Evolutionary conservation across 225 moss, liverwort and hornwort genomes (phyloP), one percentile per base, ranked within the genome.

Genomic region (Asterella californica): DNA sequence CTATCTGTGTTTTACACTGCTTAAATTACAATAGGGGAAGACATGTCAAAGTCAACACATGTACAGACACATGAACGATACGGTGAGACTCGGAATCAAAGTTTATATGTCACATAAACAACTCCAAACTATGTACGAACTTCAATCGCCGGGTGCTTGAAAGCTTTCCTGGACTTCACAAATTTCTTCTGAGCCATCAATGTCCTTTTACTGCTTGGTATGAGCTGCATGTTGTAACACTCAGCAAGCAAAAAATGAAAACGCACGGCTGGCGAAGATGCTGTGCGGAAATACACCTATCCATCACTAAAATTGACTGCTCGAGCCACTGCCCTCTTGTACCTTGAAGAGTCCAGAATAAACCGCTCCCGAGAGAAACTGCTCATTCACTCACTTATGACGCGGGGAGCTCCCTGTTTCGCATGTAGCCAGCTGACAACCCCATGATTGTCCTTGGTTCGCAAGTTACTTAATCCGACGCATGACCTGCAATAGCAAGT

Each of bases 321-420:
- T 52, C 68, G 70, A 68, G 81, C 84, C 81, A 81, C 57, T 60
- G 67, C 68, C 69, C 74, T 70, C 66, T 55, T 50, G 77, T 81
- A 81, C 84, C 84, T 84, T 84, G 81, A 81, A 81, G 80, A 74
- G 75, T 81, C 81, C 81, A 78, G 78, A 68, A 81, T 45, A 67
- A 22, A 78, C 74, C 49, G 70, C 69, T 75, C 78, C 81, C 61
- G 47, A 46, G 46, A 79, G 81, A 47, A 67, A 70, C 72, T 62
- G 78, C 59, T 78, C 78, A 73, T 72, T 65, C 71, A 73, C 68
- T 81, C 63, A 79, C 48, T 64, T 69, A n/a, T 24, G 22, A 48
- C 77, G 47, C 27, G 66, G 59, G 74, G 80, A 66, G 48, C 76
- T 67, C 73, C 65, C 5, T 59, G 50, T 12, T 61, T 62, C 72